Evolutionary conservation across 257 asterid genomes (phyloP), one percentile per base, ranked within the genome.

Genomic region (Plantago elongata): DNA sequence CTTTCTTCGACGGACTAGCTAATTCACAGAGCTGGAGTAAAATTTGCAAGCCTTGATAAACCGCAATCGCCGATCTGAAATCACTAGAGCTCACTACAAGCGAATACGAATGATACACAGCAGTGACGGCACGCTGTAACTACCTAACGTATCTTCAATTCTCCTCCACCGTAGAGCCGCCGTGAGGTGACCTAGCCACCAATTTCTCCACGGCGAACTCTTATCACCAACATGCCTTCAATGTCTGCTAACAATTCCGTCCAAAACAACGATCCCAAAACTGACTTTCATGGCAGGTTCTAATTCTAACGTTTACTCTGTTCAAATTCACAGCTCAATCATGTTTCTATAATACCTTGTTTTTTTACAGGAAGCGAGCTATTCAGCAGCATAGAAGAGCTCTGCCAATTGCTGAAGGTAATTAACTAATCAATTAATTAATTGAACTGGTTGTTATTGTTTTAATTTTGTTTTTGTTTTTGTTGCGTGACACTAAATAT

Each of bases 401-500:
- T 59, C 69, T 90, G 45, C 95, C 97, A 55, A 87, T 90, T 68
- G 97, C 97, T 75, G 66, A 90, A 18, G 96, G 97, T 81, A 70
- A 59, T 44, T 13, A 1, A 0, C 14, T 64, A 34, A 30, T 9
- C 10, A 1, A 22, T 22, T 22, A 22, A 22, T 22, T 22, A 22
- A 22, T 22, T 22, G 2, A 22, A 22, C 27, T 22, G 27, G 27
- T 22, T 22, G 1, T 22, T 22, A 22, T 22, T 22, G 27, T 64
- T 13, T 8, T 45, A 9, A 42, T 22, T 47, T 22, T 7, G 51
- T 42, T 10, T 10, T 34, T 46, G 13, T 17, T 47, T 43, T 40
- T 16, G 27, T 60, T 46, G 16, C 51, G 27, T 15, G n/a, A 13
- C 27, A 22, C 27, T 22, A 2, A 22, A 52, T 10, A 42, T 27